Base-by-base conservation (phyloP, 345 rosid species). In the Aethionema arabicum region DNA sequence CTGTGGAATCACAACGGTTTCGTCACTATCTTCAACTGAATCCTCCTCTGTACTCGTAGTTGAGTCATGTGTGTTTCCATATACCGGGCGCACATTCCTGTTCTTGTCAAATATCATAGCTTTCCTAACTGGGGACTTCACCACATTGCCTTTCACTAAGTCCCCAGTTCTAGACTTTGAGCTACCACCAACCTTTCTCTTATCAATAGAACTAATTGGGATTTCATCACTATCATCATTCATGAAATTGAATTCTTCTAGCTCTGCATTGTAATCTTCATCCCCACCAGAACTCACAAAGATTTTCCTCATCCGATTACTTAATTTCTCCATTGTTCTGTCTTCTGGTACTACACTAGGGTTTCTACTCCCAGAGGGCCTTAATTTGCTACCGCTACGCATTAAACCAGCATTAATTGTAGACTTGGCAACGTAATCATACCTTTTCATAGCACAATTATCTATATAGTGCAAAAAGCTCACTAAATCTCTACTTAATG, bases 381-480 rank as follows among this genome's bases (percentile, higher is more conserved):
- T 66, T 49, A 74, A 45, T 67, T 67, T 82, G 43, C 48, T 60
- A 37, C 55, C 49, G 40, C 68, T 72, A 33, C 72, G 69, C 38
- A 63, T 65, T 47, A 59, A 48, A 37, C 67, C 75, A 70, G 61
- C 76, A 54, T 69, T 74, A 54, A 70, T 72, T 4, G 74, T 60
- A 38, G 80, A 70, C 61, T 61, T 78, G 52, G n/a, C 39, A 49
- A 68, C 60, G 27, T 62, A 41, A 6, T 56, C 76, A 51, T 13
- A 70, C 66, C 76, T 80, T 76, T 74, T 78, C 15, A 72, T 46
- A 50, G 66, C 75, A 70, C 78, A 64, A 52, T 73, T 83, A 62
- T 91, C 86, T 57, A 88, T 53, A 59, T 77, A 79, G 37, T 79
- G 84, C 78, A 83, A 38, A 78, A 91, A 84, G 60, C 74, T 73